These are phyloP conservation scores for Cytospora schulzeri DNA, from an alignment of 2,329 filamentous ascomycete genomes.

Conservation along the genomic window DNA sequence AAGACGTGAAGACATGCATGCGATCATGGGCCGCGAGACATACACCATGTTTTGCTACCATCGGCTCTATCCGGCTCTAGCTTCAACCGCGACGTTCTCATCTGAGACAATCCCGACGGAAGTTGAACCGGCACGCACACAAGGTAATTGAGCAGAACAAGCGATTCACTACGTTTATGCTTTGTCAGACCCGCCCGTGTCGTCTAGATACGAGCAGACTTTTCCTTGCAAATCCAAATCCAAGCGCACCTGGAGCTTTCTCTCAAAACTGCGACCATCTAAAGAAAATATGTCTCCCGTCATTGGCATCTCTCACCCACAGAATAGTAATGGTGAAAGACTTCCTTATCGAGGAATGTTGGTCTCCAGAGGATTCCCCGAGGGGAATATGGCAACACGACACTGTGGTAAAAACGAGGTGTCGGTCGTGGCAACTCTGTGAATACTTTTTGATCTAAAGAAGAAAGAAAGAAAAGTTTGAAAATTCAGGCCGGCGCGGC, in stretches of 20 bases:
- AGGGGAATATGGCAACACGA: conserved; percentile 60
- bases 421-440: conserved; percentile 66
- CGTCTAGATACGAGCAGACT: neutral
- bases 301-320: conserved; percentile 62
- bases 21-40: neutral
- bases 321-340: conserved; percentile 51
- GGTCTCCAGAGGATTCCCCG: conserved; percentile 59
- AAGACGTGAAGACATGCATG: neutral
- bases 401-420: conserved; percentile 58
- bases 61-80: neutral
- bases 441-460: conserved; percentile 63
- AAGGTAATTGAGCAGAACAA: neutral
- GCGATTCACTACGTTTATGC: neutral
- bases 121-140: neutral
- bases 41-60: neutral
- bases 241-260: conserved; percentile 6
- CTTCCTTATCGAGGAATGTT: conserved; percentile 65
- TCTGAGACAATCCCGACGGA: neutral
- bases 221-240: neutral
- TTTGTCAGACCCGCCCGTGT: neutral
- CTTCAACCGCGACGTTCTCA: neutral
- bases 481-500: conserved; percentile 35
- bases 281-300: conserved; percentile 54
- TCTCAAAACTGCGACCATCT: neutral
- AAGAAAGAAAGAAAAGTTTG: conserved; percentile 47